These are phyloP conservation scores for Solanum lignicaule DNA, from an alignment of 257 asterid species.

Conservation along the genomic window DNA sequence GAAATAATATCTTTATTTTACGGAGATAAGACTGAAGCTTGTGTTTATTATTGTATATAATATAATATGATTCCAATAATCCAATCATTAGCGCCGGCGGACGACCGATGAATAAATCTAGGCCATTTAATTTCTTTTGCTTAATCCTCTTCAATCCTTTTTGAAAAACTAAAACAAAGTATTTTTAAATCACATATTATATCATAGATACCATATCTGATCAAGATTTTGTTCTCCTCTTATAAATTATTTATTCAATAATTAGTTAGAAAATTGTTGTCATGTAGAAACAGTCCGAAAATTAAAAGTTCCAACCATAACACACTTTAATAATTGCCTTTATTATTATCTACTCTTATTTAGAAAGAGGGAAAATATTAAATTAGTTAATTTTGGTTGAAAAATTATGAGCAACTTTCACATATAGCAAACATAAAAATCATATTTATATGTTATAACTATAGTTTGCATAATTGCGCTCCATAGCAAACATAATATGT, in stretches of 20 bases:
- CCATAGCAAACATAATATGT: no score
- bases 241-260: background rate
- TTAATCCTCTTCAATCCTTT: background rate
- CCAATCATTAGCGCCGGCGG: slow-evolving; percentile 6
- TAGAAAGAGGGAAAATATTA: background rate
- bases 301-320: background rate
- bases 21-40: no score
- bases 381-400: background rate
- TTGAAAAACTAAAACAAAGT: background rate
- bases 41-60: background rate
- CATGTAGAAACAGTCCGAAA: background rate
- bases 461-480: no score
- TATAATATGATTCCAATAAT: no score
- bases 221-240: slow-evolving; percentile 1
- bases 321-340: background rate
- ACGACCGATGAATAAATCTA: background rate
- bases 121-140: background rate
- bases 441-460: no score
- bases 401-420: no score
- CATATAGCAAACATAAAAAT: no score
- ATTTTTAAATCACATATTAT: background rate
- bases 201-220: background rate
- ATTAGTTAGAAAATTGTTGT: background rate
- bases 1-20: no score
- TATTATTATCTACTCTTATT: background rate